Percentiles rank a stretch among this genome's conserved stretches.
phyloP scores from a whole-genome alignment of 441 rosid species.

The Flueggea neowawraea region DNA sequence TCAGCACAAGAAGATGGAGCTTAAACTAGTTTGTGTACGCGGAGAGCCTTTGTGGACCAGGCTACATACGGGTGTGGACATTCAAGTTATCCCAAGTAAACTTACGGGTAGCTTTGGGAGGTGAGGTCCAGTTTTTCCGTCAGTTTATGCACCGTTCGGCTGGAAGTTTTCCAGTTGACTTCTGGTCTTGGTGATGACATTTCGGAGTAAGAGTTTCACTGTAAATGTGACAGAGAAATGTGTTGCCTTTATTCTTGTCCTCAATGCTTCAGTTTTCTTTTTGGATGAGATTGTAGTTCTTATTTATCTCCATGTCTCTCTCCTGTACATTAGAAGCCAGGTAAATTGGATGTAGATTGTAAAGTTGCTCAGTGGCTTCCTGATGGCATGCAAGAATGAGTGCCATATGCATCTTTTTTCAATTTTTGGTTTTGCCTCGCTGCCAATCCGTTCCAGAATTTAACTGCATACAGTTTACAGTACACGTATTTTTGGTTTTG shows the following conservation, averaged over 20 bases:
- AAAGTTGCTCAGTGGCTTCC: no score
- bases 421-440: no score
- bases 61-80: slow-evolving; percentile 1
- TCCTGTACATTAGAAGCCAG: neutral
- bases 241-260: slow-evolving; percentile 4
- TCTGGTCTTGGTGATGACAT: slow-evolving; percentile 6
- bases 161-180: neutral
- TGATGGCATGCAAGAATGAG: no score
- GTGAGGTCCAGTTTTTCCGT: neutral
- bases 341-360: neutral
- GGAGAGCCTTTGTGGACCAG: slow-evolving; percentile 5
- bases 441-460: no score
- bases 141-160: neutral
- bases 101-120: neutral
- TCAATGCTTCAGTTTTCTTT: slow-evolving; percentile 21
- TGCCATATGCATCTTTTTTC: no score
- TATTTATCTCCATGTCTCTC: neutral
- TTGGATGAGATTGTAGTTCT: neutral
- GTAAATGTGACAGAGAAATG: slow-evolving; percentile 27
- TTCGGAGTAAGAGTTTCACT: slow-evolving; percentile 20
- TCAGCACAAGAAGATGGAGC: slow-evolving; percentile 85
- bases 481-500: no score
- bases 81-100: no score
- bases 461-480: no score
- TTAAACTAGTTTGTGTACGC: slow-evolving; percentile 20